Conservation (phyloP, 148 eudicot genomes). For the Vaccinium corymbosum region DNA sequence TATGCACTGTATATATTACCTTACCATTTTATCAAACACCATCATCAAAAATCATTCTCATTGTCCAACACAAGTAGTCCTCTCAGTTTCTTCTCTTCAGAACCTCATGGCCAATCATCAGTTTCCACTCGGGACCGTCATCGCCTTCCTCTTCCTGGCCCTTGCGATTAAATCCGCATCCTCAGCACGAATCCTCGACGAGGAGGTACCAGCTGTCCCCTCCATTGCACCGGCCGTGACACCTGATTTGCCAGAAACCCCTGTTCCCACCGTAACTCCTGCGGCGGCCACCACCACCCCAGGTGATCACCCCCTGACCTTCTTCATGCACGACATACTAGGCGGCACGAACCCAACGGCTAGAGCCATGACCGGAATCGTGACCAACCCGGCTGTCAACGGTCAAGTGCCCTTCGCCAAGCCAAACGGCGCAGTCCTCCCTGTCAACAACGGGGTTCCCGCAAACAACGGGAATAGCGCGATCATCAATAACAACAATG, state of each 20-base stretch:
- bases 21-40: slow-evolving; percentile 7
- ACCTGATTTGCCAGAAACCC: slow-evolving; percentile 7
- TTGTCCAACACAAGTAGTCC: not conserved
- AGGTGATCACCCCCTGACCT: slow-evolving; percentile 40
- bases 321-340: slow-evolving; percentile 92
- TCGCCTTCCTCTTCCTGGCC: slow-evolving; percentile 38
- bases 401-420: slow-evolving; percentile 95
- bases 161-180: slow-evolving; percentile 29
- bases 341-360: slow-evolving; percentile 88
- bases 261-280: slow-evolving; percentile 5
- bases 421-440: slow-evolving; percentile 74
- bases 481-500: slow-evolving; percentile 64
- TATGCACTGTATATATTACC: slow-evolving; percentile 23
- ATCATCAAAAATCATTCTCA: slow-evolving; percentile 8
- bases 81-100: not conserved
- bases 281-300: not conserved
- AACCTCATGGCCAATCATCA: slow-evolving; percentile 19
- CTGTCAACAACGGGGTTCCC: slow-evolving; percentile 56
- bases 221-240: slow-evolving; percentile 16
- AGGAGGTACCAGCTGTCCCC: slow-evolving; percentile 27
- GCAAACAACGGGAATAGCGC: slow-evolving; percentile 52
- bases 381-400: slow-evolving; percentile 65
- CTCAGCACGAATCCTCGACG: slow-evolving; percentile 50
- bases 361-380: slow-evolving; percentile 82
- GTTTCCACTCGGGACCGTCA: slow-evolving; percentile 19